Evolutionary conservation across 345 rosid species (phyloP), one percentile per base, ranked within the genome.

Genomic region (Chamaenerion angustifolium): DNA sequence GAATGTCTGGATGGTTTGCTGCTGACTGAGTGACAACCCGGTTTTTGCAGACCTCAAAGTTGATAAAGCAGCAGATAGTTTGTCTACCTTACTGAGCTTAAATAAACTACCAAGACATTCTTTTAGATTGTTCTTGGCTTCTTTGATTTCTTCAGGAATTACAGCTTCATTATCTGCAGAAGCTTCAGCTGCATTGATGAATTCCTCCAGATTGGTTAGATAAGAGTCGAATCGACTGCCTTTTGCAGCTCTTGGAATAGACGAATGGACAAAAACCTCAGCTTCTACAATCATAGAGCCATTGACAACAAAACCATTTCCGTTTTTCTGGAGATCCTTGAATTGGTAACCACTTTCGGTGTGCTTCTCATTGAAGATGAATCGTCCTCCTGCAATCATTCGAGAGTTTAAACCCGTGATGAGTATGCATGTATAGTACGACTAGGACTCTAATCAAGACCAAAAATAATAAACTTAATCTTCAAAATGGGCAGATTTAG

Each of bases 181-280:
- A 44, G 37, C 48, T 48, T 25, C n/a, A n/a, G n/a, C n/a, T n/a
- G n/a, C n/a, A n/a, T 48, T 45, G 4, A 59, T 51, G 47, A 44
- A 27, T 13, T 45, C 45, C 40, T 10, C 63, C 14, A 59, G 40
- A 52, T 10, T 37, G 12, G 46, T 0, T 2, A 59, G 51, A 35
- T 59, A 59, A 1, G 23, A 9, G 1, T 59, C 51, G 1, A 59
- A 17, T 0, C n/a, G 14, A 0, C 11, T 51, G 3, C 21, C 17
- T 47, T 10, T 10, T 16, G 42, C 5, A 0, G 19, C 45, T 16
- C 3, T 16, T 11, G 52, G 37, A 18, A 27, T 10, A 12, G 11
- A 8, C n/a, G 18, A 15, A 16, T 17, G 17, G 10, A 2, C n/a
- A 9, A 16, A 14, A 12, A 58, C 12, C 27, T 58, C 21, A 23